Conservation (phyloP, 2,329 filamentous ascomycete genomes). For the Clarireedia hainanense region DNA sequence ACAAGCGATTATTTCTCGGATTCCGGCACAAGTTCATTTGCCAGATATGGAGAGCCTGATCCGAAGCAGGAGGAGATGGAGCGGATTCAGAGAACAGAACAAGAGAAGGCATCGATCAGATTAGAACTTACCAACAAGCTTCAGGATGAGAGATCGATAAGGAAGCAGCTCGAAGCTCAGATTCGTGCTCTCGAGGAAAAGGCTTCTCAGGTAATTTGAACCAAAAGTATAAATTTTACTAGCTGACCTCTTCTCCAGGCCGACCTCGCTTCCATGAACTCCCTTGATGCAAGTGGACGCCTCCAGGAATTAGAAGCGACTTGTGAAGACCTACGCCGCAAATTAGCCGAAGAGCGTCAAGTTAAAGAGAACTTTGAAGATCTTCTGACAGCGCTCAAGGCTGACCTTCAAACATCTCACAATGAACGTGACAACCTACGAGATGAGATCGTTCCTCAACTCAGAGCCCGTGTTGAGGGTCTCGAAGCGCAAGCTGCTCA, state of each 20-base stretch:
- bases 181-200: constrained; percentile 76
- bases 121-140: constrained; percentile 79
- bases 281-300: constrained; percentile 48
- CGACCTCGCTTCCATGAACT: constrained; percentile 45
- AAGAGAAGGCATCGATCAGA: constrained; percentile 81
- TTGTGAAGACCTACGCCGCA: constrained; percentile 75
- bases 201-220: constrained; percentile 50
- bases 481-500: constrained; percentile 68
- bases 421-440: constrained; percentile 89
- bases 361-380: constrained; percentile 93
- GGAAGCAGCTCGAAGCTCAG: constrained; percentile 73
- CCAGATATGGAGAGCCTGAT: constrained; percentile 55
- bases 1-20: constrained; percentile 99
- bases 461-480: constrained; percentile 68
- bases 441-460: constrained; percentile 76
- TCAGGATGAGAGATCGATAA: constrained; percentile 73
- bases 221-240: constrained; percentile 9
- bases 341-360: constrained; percentile 75
- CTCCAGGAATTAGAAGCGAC: constrained; percentile 71
- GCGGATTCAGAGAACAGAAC: constrained; percentile 74
- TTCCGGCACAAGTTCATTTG: constrained; percentile 79
- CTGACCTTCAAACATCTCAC: constrained; percentile 71
- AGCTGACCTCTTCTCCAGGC: constrained; percentile 17
- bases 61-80: constrained; percentile 66
- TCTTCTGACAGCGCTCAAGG: constrained; percentile 72